Evolutionary conservation across 306 rosid genomes (phyloP), one percentile per base, ranked within the genome.

Genomic region (Begonia peltatifolia): DNA sequence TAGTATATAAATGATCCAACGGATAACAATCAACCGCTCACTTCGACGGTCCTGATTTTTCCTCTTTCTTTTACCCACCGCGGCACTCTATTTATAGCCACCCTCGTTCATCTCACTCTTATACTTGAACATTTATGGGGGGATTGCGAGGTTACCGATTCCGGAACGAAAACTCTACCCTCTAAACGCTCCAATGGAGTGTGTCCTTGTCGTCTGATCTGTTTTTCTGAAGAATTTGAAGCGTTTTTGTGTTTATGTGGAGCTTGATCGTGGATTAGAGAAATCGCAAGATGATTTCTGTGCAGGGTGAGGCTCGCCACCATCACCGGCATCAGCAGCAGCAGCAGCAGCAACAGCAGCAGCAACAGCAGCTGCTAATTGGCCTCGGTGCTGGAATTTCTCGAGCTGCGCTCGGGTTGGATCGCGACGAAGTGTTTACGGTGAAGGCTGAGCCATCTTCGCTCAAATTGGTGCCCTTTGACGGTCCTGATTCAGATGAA

Each of bases 281-380:
- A 54, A 53, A 54, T 17, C 46, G 36, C 63, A 68, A 72, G 69
- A 80, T 88, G 88, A 79, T 88, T 63, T 71, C 96, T 35, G 93
- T 79, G 30, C 80, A 77, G 52, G 92, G 87, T 58, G 96, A 84
- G 48, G 81, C 64, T 44, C 82, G 69, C 41, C 74, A 52, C 64
- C 79, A 52, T 44, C 48, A 44, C 48, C 48, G 38, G 20, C 54
- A 51, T 46, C 67, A 63, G 42, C 68, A 63, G 52, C 79, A 58
- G 54, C 87, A 70, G 68, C 69, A 68, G 9, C 71, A 25, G 69
- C 30, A 36, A 1, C 63, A 41, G 18, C 18, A 17, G 18, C 48
- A 44, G 48, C 48, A 44, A 44, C 14, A 11, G 43, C 52, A 18
- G 61, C 46, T 35, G 9, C 65, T 66, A 14, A 23, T 63, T 0